These are phyloP conservation scores for Neovahlkampfia damariscottae DNA, from an alignment of 78 protist genomes.

Conservation along the genomic window DNA sequence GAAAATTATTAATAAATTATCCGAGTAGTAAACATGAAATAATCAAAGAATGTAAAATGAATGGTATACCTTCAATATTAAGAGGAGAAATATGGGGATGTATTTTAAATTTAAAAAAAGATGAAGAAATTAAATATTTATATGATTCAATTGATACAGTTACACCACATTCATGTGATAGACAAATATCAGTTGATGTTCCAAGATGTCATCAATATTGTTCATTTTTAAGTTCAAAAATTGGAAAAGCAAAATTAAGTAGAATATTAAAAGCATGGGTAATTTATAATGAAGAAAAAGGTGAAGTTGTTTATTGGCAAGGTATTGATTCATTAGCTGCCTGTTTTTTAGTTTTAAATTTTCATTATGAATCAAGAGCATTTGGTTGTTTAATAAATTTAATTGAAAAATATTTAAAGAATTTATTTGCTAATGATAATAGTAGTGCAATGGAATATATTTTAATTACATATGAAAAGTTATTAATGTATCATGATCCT, in stretches of 20 bases:
- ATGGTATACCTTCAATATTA: constrained; percentile 37
- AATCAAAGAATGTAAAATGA: background rate
- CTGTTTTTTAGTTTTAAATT: constrained; percentile 40
- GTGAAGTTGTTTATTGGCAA: background rate
- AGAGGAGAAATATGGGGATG: constrained; percentile 66
- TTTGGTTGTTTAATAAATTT: constrained; percentile 37
- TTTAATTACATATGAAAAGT: constrained; percentile 21
- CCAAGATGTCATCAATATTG: constrained; percentile 81
- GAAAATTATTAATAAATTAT: background rate
- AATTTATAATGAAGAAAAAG: background rate
- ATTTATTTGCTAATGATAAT: constrained; percentile 37
- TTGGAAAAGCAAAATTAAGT: constrained; percentile 23
- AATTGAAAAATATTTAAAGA: constrained; percentile 33
- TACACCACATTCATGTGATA: constrained; percentile 29
- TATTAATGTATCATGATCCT: constrained; percentile 58
- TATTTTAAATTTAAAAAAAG: constrained; percentile 33
- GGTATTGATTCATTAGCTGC: constrained; percentile 49
- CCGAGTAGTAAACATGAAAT: background rate
- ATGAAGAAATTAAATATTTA: background rate
- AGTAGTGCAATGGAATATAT: constrained; percentile 26
- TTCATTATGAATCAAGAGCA: constrained; percentile 39
- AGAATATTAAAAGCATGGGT: constrained; percentile 49
- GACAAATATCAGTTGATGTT: constrained; percentile 65
- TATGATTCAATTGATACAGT: constrained; percentile 10
- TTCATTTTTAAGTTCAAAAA: constrained; percentile 29